phyloP scores from a whole-genome alignment of 2,329 filamentous ascomycete genomes.

The Neopestalotiopsis clavispora region DNA sequence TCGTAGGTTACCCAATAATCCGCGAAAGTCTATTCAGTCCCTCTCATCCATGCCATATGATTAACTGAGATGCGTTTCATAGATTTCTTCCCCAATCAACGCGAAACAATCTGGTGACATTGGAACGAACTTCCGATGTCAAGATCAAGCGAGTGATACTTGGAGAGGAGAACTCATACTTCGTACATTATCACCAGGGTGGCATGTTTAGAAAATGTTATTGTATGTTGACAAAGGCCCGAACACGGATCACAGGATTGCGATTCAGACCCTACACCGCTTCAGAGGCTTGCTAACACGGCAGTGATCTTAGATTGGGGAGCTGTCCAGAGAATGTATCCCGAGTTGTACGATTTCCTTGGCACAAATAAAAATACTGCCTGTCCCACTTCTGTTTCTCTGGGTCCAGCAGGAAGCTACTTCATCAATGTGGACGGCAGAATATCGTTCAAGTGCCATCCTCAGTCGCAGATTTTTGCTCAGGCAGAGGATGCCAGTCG shows the following conservation, averaged over 20 bases:
- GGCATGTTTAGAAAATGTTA: neutral
- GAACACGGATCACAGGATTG: too few relatives aligned
- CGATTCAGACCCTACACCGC: neutral
- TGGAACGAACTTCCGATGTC: neutral
- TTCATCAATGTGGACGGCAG: neutral
- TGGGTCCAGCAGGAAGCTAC: neutral
- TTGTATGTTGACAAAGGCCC: neutral
- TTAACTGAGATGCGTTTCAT: neutral
- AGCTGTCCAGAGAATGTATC: neutral
- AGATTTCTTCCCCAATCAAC: neutral
- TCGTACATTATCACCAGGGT: neutral
- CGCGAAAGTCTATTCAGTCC: fast-evolving
- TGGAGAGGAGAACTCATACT: neutral
- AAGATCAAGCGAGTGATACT: neutral
- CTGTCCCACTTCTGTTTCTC: neutral
- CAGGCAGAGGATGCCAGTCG: neutral
- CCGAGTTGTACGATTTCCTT: neutral
- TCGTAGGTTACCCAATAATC: neutral
- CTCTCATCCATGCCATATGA: neutral
- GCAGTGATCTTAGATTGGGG: neutral
- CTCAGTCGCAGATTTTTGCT: neutral
- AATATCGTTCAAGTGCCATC: neutral
- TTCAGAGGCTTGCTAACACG: neutral
- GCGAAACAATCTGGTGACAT: neutral
- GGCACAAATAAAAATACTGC: neutral